Evolutionary conservation across 495 filamentous ascomycete genomes (phyloP).

Genomic region (Jackrogersella multiformis): DNA sequence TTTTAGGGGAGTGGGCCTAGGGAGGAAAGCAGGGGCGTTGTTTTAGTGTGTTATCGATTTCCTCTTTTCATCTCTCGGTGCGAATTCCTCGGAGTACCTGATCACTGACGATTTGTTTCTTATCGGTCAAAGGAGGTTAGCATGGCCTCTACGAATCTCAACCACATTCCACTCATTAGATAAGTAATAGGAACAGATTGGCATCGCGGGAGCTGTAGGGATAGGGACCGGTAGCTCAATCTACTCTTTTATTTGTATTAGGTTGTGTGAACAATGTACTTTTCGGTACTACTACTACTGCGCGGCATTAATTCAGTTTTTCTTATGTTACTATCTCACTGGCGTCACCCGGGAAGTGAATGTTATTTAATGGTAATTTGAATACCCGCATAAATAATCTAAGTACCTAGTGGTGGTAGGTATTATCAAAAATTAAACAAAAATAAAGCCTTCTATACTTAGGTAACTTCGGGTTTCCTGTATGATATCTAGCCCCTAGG

Average conservation of each 20-base stretch:
- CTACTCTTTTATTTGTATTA: slow-evolving; percentile 22
- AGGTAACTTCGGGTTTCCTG: too few species aligned
- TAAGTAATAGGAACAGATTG: slow-evolving; percentile 39
- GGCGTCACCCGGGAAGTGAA: too few species aligned
- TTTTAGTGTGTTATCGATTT: slow-evolving; percentile 25
- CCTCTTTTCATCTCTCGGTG: neutral
- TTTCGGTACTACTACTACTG: neutral
- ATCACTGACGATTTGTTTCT: slow-evolving; percentile 12
- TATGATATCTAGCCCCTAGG: too few species aligned
- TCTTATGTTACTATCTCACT: neutral
- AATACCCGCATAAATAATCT: too few species aligned
- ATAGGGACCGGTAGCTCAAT: slow-evolving; percentile 34
- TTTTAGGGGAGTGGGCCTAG: too few species aligned
- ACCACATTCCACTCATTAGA: slow-evolving; percentile 36
- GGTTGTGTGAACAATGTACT: neutral
- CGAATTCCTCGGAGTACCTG: slow-evolving; percentile 10
- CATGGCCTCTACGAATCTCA: slow-evolving; percentile 17
- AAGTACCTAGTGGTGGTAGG: too few species aligned
- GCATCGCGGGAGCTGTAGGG: slow-evolving; percentile 32
- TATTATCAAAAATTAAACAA: too few species aligned
- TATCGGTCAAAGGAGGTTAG: slow-evolving; percentile 4
- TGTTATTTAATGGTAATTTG: too few species aligned
- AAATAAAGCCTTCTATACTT: too few species aligned
- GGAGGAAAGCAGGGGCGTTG: slow-evolving; percentile 3
- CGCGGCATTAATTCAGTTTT: neutral